Conservation (phyloP, 83 land plant species). For the Larix sibirica region DNA sequence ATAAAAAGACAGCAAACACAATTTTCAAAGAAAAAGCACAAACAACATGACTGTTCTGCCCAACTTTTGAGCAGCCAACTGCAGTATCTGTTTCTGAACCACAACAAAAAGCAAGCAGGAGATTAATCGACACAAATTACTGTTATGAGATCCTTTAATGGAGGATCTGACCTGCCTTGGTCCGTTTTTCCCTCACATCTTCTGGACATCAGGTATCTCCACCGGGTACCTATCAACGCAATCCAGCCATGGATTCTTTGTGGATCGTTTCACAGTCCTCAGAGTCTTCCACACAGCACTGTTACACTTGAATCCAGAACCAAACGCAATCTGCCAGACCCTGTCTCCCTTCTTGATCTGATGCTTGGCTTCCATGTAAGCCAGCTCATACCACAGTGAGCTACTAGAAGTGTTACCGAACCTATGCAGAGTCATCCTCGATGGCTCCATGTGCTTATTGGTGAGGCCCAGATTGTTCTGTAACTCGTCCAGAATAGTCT, state of each 20-base stretch:
- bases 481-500: slow-evolving; percentile 61
- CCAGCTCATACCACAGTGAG: slow-evolving; percentile 76
- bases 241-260: slow-evolving; percentile 63
- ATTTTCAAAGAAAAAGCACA: too few species aligned
- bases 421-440: slow-evolving; percentile 63
- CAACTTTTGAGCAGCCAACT: too few species aligned
- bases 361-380: slow-evolving; percentile 70
- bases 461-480: slow-evolving; percentile 63
- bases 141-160: too few species aligned
- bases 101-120: too few species aligned
- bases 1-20: too few species aligned
- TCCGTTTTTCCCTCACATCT: neutral
- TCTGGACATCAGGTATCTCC: slow-evolving; percentile 20
- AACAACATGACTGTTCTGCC: too few species aligned
- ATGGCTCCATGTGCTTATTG: slow-evolving; percentile 61
- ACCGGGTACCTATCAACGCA: slow-evolving; percentile 57
- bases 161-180: too few species aligned
- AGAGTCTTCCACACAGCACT: slow-evolving; percentile 16
- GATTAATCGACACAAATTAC: too few species aligned
- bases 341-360: slow-evolving; percentile 56
- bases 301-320: slow-evolving; percentile 84
- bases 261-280: slow-evolving; percentile 1
- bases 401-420: slow-evolving; percentile 81
- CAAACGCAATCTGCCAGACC: slow-evolving; percentile 73
- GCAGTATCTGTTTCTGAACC: too few species aligned